phyloP scores from a whole-genome alignment of 352 stramenopile genomes.

The Globisporangium camurandrum region DNA sequence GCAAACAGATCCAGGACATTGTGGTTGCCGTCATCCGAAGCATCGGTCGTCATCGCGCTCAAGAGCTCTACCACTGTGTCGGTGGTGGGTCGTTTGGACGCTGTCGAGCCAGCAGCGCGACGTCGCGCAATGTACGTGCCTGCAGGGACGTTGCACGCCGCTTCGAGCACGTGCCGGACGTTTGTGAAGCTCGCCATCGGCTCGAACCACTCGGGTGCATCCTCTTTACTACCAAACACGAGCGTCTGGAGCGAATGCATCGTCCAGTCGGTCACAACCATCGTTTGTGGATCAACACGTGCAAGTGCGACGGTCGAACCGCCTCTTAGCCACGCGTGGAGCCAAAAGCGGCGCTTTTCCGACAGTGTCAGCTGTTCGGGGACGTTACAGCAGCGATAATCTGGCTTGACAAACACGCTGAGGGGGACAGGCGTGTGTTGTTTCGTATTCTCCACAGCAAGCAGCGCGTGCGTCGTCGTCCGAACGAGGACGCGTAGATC shows the following conservation, averaged over 20 bases:
- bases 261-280: slow-evolving; percentile 30
- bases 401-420: slow-evolving; percentile 67
- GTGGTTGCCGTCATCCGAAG: background rate
- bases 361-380: slow-evolving; percentile 52
- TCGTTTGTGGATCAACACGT: slow-evolving; percentile 27
- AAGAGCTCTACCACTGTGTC: slow-evolving; percentile 8
- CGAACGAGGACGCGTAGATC: slow-evolving; percentile 54
- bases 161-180: slow-evolving; percentile 23
- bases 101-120: too few relatives aligned
- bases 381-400: slow-evolving; percentile 42
- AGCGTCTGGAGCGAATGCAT: slow-evolving; percentile 38
- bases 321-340: slow-evolving; percentile 78
- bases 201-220: slow-evolving; percentile 44
- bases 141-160: slow-evolving; percentile 19
- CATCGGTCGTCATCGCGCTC: background rate
- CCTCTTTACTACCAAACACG: slow-evolving; percentile 28
- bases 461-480: slow-evolving; percentile 26
- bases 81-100: background rate
- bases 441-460: slow-evolving; percentile 5
- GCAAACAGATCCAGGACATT: slow-evolving; percentile 5
- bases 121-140: slow-evolving; percentile 33
- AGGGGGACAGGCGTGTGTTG: slow-evolving; percentile 14
- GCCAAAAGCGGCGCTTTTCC: slow-evolving; percentile 56
- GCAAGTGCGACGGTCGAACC: slow-evolving; percentile 40
- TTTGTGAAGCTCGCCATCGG: slow-evolving; percentile 28